phyloP scores from a whole-genome alignment of 345 rosid genomes.

The Pugionium cornutum region DNA sequence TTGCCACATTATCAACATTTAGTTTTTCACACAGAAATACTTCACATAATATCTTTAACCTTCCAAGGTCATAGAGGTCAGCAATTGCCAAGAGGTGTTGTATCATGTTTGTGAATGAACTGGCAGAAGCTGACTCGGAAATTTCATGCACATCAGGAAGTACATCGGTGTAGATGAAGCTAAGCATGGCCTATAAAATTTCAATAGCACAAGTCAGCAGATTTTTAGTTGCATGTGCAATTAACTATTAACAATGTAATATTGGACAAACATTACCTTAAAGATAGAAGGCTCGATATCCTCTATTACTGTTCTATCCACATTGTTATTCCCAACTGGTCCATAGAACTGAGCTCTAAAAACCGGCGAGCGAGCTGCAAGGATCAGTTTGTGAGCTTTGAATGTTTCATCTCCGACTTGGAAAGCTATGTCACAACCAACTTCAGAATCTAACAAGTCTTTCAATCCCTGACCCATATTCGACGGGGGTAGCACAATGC shows the following conservation, averaged over 20 bases:
- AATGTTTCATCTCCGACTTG: constrained; percentile 75
- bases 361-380: constrained; percentile 92
- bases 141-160: constrained; percentile 76
- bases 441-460: constrained; percentile 69
- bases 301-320: constrained; percentile 55
- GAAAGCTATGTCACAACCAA: constrained; percentile 73
- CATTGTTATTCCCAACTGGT: constrained; percentile 67
- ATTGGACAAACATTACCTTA: constrained; percentile 54
- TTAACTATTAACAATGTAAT: neutral
- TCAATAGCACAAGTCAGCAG: constrained; percentile 23
- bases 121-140: constrained; percentile 58
- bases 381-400: constrained; percentile 84
- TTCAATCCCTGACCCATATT: constrained; percentile 75
- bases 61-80: constrained; percentile 82
- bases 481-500: constrained; percentile 62
- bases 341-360: constrained; percentile 94
- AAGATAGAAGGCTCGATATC: constrained; percentile 85
- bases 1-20: constrained; percentile 73
- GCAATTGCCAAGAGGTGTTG: constrained; percentile 92
- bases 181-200: constrained; percentile 76
- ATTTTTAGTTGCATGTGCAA: constrained; percentile 6
- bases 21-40: constrained; percentile 79
- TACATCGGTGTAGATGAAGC: constrained; percentile 76
- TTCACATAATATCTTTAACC: constrained; percentile 76
- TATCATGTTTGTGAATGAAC: constrained; percentile 69